Evolutionary conservation across 1,284 basidiomycete genomes (phyloP).

Genomic region (Apiotrichum porosum): DNA sequence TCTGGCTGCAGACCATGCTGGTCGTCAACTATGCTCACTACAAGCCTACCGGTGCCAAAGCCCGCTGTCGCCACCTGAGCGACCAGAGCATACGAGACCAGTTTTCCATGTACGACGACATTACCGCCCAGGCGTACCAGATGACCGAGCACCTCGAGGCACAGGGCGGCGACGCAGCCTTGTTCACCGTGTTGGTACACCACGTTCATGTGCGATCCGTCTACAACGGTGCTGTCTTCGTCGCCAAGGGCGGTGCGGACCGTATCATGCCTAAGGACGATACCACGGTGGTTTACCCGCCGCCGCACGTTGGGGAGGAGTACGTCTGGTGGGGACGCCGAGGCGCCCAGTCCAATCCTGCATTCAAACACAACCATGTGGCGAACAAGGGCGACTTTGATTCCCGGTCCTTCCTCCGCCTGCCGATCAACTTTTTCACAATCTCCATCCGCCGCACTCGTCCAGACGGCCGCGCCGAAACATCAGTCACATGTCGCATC

Average conservation of each 20-base stretch:
- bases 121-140: slow-evolving; percentile 57
- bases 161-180: slow-evolving; percentile 38
- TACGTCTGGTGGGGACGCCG: slow-evolving; percentile 35
- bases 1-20: slow-evolving; percentile 60
- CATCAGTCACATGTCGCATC: slow-evolving; percentile 26
- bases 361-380: background rate
- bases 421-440: slow-evolving; percentile 34
- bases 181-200: slow-evolving; percentile 30
- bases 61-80: slow-evolving; percentile 52
- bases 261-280: background rate
- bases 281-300: no score
- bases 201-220: slow-evolving; percentile 38
- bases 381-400: background rate
- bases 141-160: slow-evolving; percentile 50
- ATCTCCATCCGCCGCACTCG: slow-evolving; percentile 20
- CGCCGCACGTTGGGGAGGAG: slow-evolving; percentile 12
- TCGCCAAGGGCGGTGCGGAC: slow-evolving; percentile 18
- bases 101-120: slow-evolving; percentile 58
- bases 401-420: slow-evolving; percentile 38
- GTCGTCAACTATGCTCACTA: slow-evolving; percentile 62
- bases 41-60: slow-evolving; percentile 26
- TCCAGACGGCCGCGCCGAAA: slow-evolving; percentile 14
- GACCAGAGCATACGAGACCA: slow-evolving; percentile 48
- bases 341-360: background rate
- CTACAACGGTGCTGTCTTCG: slow-evolving; percentile 38